A percentile compares a stretch with the other conserved stretches of the same genome.
Evolutionary conservation across 208 protist species (phyloP).

Genomic region (Eutreptiella sp.): DNA sequence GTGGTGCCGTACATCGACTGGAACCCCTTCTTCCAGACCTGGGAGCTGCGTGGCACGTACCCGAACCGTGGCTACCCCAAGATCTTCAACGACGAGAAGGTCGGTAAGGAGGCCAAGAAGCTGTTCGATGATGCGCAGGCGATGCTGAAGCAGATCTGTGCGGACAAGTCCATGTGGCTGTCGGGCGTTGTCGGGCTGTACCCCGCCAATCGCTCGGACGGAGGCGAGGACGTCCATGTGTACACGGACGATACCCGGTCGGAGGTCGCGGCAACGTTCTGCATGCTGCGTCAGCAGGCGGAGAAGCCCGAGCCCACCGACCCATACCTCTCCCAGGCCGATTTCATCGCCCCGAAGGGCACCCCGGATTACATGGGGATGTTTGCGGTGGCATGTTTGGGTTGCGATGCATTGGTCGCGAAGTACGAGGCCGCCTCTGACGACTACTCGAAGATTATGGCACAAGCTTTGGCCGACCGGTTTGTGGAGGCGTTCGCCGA

Average conservation of each 20-base stretch:
- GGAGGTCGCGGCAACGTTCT: slow-evolving; percentile 48
- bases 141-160: slow-evolving; percentile 72
- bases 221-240: slow-evolving; percentile 85
- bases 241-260: slow-evolving; percentile 56
- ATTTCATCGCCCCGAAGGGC: slow-evolving; percentile 85
- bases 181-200: slow-evolving; percentile 73
- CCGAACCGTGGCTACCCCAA: slow-evolving; percentile 91
- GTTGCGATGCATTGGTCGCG: slow-evolving; percentile 64
- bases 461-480: slow-evolving; percentile 84
- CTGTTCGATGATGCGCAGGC: slow-evolving; percentile 79
- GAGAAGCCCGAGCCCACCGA: slow-evolving; percentile 76
- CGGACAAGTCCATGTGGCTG: slow-evolving; percentile 64
- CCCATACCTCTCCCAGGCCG: slow-evolving; percentile 76
- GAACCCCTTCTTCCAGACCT: slow-evolving; percentile 89
- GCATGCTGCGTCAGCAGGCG: slow-evolving; percentile 81
- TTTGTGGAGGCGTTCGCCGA: slow-evolving; percentile 77
- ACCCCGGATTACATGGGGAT: slow-evolving; percentile 81
- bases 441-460: slow-evolving; percentile 86
- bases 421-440: slow-evolving; percentile 71
- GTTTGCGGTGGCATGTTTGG: slow-evolving; percentile 79
- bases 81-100: slow-evolving; percentile 89
- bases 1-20: slow-evolving; percentile 89
- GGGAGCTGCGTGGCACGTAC: slow-evolving; percentile 87
- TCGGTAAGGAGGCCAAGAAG: slow-evolving; percentile 82
- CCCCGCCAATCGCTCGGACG: slow-evolving; percentile 63